phyloP scores from a whole-genome alignment of 805 yeast genomes.

The Lipomyces spencermartinsiae region DNA sequence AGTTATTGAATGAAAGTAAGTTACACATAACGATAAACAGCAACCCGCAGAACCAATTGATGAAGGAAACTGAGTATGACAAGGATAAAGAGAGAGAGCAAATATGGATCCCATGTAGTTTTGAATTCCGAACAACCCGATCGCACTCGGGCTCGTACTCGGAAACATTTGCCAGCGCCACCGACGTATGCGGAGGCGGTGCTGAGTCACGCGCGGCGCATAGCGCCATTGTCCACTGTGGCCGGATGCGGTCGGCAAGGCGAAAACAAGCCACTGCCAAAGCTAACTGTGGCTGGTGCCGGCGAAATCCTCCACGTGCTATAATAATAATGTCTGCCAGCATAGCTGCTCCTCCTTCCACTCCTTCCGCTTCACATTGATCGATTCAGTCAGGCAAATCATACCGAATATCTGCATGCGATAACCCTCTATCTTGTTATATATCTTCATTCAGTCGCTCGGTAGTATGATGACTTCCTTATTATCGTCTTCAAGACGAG shows the following conservation, averaged over 20 bases:
- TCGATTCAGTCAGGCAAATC: too few species aligned
- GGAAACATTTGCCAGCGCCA: background rate
- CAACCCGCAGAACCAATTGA: too few species aligned
- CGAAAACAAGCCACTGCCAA: background rate
- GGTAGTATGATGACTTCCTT: background rate
- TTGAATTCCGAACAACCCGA: too few species aligned
- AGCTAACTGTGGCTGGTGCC: background rate
- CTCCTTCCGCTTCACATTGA: background rate
- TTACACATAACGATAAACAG: too few species aligned
- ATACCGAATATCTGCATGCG: background rate
- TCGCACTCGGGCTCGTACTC: constrained; percentile 1
- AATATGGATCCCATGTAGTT: too few species aligned
- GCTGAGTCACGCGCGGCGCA: constrained; percentile 1
- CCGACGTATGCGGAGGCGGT: constrained; percentile 1
- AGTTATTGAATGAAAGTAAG: too few species aligned
- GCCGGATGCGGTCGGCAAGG: background rate
- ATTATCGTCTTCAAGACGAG: background rate
- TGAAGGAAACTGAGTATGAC: too few species aligned
- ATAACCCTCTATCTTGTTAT: background rate
- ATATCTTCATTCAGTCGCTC: background rate
- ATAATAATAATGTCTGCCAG: too few species aligned
- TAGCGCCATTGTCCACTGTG: background rate
- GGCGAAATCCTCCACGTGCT: background rate
- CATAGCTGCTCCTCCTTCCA: background rate
- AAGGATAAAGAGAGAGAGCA: too few species aligned